These are phyloP conservation scores for Ophiocordyceps unilateralis DNA, from an alignment of 2,329 filamentous ascomycete species.

Conservation along the genomic window DNA sequence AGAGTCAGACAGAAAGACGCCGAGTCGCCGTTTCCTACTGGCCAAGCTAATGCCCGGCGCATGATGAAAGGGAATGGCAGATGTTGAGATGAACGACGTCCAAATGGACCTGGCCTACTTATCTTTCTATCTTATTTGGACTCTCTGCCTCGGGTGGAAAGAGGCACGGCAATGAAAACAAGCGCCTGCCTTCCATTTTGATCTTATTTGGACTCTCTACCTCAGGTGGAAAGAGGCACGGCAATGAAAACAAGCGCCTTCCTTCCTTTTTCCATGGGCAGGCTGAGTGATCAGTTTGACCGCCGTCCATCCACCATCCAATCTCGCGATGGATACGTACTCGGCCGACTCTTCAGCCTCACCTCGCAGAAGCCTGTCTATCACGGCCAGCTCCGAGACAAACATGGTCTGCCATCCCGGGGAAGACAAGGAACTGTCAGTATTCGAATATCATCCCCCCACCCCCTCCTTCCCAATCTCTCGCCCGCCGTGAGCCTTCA, in stretches of 20 bases:
- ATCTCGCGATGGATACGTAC: neutral
- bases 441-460: neutral
- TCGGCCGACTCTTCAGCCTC: neutral
- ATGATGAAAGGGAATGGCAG: too few relatives aligned
- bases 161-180: neutral
- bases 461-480: neutral
- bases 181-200: neutral
- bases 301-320: neutral
- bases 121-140: too few relatives aligned
- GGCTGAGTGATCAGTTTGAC: neutral
- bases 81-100: neutral
- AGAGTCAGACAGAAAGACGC: too few relatives aligned
- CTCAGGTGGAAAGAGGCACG: neutral
- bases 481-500: neutral
- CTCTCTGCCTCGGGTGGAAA: too few relatives aligned
- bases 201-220: too few relatives aligned
- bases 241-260: neutral
- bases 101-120: neutral
- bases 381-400: neutral
- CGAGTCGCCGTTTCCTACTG: too few relatives aligned
- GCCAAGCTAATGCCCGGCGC: too few relatives aligned
- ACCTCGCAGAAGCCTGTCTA: neutral
- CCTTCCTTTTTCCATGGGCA: neutral
- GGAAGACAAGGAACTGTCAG: neutral
- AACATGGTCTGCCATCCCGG: neutral